phyloP scores from a whole-genome alignment of 163 green algal genomes.

The Chloromonas sp. region DNA sequence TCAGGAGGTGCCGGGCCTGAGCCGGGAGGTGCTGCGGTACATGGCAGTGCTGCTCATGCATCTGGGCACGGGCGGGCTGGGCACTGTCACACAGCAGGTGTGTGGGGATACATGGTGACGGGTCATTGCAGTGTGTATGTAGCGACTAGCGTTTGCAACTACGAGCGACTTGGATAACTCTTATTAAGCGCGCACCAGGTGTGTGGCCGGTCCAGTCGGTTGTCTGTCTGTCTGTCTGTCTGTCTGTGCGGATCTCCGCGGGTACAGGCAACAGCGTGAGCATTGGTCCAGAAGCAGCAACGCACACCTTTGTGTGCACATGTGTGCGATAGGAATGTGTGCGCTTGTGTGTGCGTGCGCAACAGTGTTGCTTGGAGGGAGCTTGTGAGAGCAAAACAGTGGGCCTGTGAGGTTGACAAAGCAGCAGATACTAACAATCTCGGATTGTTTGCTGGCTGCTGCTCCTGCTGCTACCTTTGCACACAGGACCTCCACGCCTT shows the following conservation, averaged over 20 bases:
- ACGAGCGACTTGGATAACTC: not conserved
- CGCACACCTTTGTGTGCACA: not conserved
- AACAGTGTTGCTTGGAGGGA: not conserved
- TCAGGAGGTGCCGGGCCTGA: not conserved
- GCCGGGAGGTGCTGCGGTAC: not conserved
- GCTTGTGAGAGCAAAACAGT: not conserved
- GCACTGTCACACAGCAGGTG: conserved; percentile 1
- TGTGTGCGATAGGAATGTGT: not conserved
- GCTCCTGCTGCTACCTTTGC: not conserved
- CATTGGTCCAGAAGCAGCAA: not conserved
- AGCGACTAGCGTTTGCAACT: not conserved
- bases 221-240: no score
- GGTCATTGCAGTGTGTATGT: not conserved
- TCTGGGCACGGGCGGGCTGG: not conserved
- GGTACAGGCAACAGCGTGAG: not conserved
- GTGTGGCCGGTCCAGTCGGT: not conserved
- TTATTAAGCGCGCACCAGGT: not conserved
- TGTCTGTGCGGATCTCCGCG: not conserved
- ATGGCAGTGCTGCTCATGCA: conserved; percentile 1
- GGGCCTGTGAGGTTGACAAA: not conserved
- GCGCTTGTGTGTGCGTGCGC: not conserved
- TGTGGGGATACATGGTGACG: not conserved
- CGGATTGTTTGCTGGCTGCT: not conserved
- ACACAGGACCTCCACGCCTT: not conserved
- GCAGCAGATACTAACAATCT: not conserved